Base-by-base conservation (phyloP, 2,329 filamentous ascomycete species). In the Aspergillus sp. region DNA sequence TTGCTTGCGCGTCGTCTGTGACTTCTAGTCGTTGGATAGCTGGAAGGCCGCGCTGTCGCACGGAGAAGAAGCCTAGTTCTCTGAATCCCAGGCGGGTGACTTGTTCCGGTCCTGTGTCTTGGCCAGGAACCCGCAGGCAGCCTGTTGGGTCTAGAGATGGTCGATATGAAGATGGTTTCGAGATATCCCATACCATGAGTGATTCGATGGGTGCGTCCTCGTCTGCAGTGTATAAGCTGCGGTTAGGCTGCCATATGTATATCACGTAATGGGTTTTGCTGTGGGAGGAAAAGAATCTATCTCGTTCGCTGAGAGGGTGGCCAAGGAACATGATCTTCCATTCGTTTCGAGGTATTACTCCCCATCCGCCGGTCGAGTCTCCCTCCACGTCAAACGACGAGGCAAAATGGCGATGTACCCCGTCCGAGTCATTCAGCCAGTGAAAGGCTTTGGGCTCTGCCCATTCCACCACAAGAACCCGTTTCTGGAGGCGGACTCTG, bases 391-490 rank as follows among this genome's bases (percentile, higher is more conserved):
- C 76, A 57, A 78, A 83, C 1, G 77, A 77, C 2, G 79, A 81
- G 5, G 78, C 80, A 59, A 79, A 83, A 62, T 84, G 81, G 4
- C 76, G 72, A 61, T 79, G 74, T 1, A 79, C 75, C 1, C 68
- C 66, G 52, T 78, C 76, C 43, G 66, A 65, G 48, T 75, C 72
- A 58, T 79, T 77, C 19, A 78, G 61, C 60, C 74, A 72, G 59
- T 79, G 74, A 51, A 74, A 78, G 1, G 75, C 66, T 23, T 73
- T 67, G 2, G 68, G 61, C 56, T 82, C 78, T 44, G 78, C 80
- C 81, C 81, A 84, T 59, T 84, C 81, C n/a, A 85, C 65, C 15
- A 84, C 57, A n/a, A 85, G 65, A n/a, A 82, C 67, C 2, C 69
- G 68, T 30, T 75, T 66, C 27, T 74, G 72, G 3, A 84, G 65